Base-by-base conservation (phyloP, 192 early-diverging fungal genomes). In the Coemansia pectinata region DNA sequence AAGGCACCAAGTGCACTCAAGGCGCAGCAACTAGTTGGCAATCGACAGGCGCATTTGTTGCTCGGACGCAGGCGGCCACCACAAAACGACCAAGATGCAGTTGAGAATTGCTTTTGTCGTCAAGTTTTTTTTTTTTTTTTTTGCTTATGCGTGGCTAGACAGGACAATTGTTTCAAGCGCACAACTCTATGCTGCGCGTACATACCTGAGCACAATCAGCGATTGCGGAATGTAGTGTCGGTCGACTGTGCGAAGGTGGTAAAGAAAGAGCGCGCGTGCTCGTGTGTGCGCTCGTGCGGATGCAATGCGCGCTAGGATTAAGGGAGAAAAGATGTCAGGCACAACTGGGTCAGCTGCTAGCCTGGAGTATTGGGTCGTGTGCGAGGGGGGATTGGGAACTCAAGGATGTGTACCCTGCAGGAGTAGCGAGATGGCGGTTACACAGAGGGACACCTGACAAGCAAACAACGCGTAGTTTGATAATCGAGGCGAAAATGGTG, bases 201-300 rank as follows among this genome's bases (percentile, higher is more conserved):
- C 55, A 33, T 58, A 58, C 55, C 55, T 33, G 29, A 58, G 55
- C 31, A 58, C 55, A 58, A 58, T 58, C 55, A 6, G 17, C 55
- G 15, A 58, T 17, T 58, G 55, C 55, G 55, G 14, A 58, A 58
- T 58, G 55, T 58, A 58, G 55, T 58, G 55, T 58, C 55, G 55
- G 29, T 7, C 55, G 55, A 58, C 55, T 17, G 25, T 58, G 25
- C 25, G 25, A 53, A 58, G 29, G 0, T 4, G 25, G 33, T 6
- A 34, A 57, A 34, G 15, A 57, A 29, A 14, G 23, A 17, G 29
- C 29, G 12, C 40, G 40, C 12, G 40, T 41, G 40, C 19, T 15
- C 19, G 45, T 19, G 52, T 25, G 48, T 27, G 52, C 25, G 52
- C 52, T 53, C 52, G 52, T 44, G 42, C 40, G 40, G 40, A 42